phyloP scores from a whole-genome alignment of 2,329 filamentous ascomycete species.

The Paradendryphiella salina region DNA sequence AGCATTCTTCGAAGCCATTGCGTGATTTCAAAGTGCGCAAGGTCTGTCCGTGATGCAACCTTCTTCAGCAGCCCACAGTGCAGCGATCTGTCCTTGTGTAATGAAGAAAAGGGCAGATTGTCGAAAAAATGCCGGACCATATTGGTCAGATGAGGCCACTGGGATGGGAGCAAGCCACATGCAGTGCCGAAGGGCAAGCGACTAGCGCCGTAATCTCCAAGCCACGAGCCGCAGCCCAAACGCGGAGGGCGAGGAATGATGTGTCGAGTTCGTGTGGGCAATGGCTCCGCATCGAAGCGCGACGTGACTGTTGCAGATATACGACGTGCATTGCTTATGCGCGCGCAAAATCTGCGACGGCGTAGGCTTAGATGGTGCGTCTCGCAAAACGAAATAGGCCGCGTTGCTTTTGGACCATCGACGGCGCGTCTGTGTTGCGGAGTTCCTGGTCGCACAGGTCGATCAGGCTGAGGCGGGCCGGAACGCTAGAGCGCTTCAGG shows the following conservation, averaged over 20 bases:
- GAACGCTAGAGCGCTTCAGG: conserved; percentile 26
- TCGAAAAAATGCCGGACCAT: conserved; percentile 11
- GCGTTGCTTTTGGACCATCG: conserved; percentile 19
- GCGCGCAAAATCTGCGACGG: conserved; percentile 3
- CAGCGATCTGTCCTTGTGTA: conserved; percentile 2
- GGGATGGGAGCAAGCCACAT: conserved; percentile 9
- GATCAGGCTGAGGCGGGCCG: conserved; percentile 37
- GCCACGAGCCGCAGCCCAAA: conserved; percentile 1
- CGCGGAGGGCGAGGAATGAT: background rate
- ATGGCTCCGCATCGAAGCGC: background rate
- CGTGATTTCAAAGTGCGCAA: background rate
- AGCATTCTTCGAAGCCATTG: background rate
- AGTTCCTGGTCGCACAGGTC: conserved; percentile 24
- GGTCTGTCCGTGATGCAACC: background rate
- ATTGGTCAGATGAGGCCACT: conserved; percentile 10
- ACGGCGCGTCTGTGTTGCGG: conserved; percentile 19
- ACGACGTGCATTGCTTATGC: conserved; percentile 1
- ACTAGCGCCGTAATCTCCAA: conserved; percentile 6
- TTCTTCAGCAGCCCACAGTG: background rate
- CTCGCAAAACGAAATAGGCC: conserved; percentile 13
- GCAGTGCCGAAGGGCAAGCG: conserved; percentile 3
- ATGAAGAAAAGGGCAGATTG: conserved; percentile 1
- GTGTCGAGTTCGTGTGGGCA: conserved; percentile 1
- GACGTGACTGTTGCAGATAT: conserved; percentile 1
- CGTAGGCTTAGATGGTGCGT: conserved; percentile 4